Evolutionary conservation across 1,284 basidiomycete species (phyloP), one percentile per base, ranked within the genome.

Genomic region (Irpex lacteus): DNA sequence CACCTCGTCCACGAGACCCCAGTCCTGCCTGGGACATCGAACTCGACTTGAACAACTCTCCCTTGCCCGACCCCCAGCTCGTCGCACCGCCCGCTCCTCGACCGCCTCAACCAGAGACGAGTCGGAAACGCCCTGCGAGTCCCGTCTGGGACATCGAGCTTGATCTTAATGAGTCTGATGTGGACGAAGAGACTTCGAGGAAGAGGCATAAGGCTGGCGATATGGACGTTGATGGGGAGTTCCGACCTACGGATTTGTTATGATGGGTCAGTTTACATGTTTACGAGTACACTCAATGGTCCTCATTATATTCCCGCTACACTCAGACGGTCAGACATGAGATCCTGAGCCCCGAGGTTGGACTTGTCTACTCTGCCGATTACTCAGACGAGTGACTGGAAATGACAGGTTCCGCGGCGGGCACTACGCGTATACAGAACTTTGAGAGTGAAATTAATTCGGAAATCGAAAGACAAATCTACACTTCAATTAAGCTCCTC

Each of bases 131-230:
- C 9, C 70, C 76, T 55, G 72, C 72, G 13, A 82, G 80, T 66
- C 85, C 86, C 1, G 73, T 78, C 13, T 88, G 87, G 87, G 86
- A 88, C 67, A 87, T 89, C 53, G 88, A 89, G 66, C 74, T 81
- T 1, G 82, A 83, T 57, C 68, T 81, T 52, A 78, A 80, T 61
- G 74, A 74, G 7, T 72, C 72, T n/a, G 73, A 75, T 15, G 5
- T 47, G 8, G 57, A 60, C 3, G 71, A 73, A 21, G 70, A 70
- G 3, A 62, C 44, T 1, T 36, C 53, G 36, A 59, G 55, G 15
- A 63, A 66, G 37, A n/a, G 60, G 11, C 62, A 44, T 32, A 63
- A 61, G 38, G 9, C 19, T n/a, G 60, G 56, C 5, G 44, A 57
- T n/a, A 55, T 18, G 40, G 44, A 32, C 1, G 37, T 40, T 13